Conservation (phyloP, 352 stramenopile genomes). For the Phytophthora pluvialis region DNA sequence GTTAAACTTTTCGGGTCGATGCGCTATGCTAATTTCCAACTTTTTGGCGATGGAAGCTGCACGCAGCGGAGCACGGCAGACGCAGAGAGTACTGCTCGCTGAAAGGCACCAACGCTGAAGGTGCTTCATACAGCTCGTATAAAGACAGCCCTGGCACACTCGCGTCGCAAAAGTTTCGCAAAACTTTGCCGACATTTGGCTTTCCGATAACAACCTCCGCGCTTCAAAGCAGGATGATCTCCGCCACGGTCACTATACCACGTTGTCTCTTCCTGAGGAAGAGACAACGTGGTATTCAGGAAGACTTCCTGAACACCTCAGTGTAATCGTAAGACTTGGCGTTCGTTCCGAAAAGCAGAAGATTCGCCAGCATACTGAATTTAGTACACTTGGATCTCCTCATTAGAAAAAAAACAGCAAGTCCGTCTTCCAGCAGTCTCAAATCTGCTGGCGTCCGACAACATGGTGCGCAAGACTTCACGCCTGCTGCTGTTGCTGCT, state of each 20-base stretch:
- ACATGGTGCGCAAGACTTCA: conserved; percentile 9
- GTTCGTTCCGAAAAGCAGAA: background rate
- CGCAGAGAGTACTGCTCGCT: too few species aligned
- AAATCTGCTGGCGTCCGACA: conserved; percentile 8
- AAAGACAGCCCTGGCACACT: background rate
- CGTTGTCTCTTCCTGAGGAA: background rate
- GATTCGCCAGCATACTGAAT: conserved; percentile 18
- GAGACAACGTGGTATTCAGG: too few species aligned
- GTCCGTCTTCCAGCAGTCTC: conserved; percentile 13
- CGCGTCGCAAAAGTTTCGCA: background rate
- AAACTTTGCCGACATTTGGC: background rate
- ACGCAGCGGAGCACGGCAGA: background rate
- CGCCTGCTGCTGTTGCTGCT: conserved; percentile 11
- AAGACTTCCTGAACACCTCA: too few species aligned
- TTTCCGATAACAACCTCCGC: background rate
- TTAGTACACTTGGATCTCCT: conserved; percentile 9
- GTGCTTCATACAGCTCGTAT: background rate
- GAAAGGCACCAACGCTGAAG: background rate
- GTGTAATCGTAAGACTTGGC: too few species aligned
- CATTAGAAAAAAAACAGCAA: background rate
- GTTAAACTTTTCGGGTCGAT: background rate
- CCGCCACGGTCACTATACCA: too few species aligned
- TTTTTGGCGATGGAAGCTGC: background rate
- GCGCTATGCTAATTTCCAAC: too few species aligned
- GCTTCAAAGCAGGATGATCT: conserved; percentile 20